Base-by-base conservation (phyloP, 75 land plant genomes). In the Isoetes taiwanensis region DNA sequence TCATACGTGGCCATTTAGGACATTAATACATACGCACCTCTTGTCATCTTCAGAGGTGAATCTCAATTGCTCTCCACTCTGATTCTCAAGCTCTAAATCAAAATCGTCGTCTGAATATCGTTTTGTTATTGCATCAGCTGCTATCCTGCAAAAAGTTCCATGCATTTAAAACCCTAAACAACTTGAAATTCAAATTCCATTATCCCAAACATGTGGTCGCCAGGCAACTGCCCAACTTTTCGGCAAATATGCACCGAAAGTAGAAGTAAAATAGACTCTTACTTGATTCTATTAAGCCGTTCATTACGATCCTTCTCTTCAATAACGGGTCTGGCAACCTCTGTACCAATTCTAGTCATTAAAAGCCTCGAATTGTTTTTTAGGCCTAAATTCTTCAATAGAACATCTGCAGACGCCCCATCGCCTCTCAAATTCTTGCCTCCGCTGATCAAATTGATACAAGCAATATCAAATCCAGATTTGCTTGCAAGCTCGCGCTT, bases 1-100 rank as follows among this genome's bases (percentile, higher is more conserved):
- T 25, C 56, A 25, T 32, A 25, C 27, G 3, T n/a, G 32, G 58
- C 55, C 0, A n/a, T n/a, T n/a, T n/a, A n/a, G n/a, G n/a, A n/a
- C n/a, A n/a, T n/a, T n/a, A n/a, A n/a, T n/a, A n/a, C n/a, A n/a
- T n/a, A n/a, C n/a, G n/a, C 43, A 80, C 90, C 60, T 67, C 58
- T 66, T 73, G 52, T 90, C 91, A 54, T 72, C 68, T 30, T 85
- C 91, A 55, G 86, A 70, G 43, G 73, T 80, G 46, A 79, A 53
- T 2, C 58, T 6, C 38, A 90, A 66, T 71, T 64, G 72, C 62
- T 80, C 60, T 3, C 91, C 91, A 68, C 72, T 78, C 61, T 85
- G 96, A 75, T 85, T 75, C 56, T 82, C 81, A 27, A 90, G 72
- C 48, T 85, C 82, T 21, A 90, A 20, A 61, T 76, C 84, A 60